These are phyloP conservation scores for Acanthochlamys bracteata DNA, from an alignment of 106 monocot species.

Conservation along the genomic window DNA sequence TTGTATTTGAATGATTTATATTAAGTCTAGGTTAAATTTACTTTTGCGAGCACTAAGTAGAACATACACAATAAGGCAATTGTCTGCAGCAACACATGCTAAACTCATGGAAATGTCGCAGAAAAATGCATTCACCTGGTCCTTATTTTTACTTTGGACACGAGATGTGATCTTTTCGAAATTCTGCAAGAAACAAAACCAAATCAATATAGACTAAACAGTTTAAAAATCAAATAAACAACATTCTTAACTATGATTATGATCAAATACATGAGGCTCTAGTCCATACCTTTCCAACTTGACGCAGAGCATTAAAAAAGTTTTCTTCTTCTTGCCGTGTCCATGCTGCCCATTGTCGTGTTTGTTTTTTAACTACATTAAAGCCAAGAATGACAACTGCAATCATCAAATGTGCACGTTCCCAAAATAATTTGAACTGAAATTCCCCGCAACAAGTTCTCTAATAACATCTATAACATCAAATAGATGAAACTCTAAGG, in stretches of 20 bases:
- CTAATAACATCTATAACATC: no score
- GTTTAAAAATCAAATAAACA: slow-evolving; percentile 1
- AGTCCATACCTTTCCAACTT: slow-evolving; percentile 80
- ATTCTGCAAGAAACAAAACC: slow-evolving; percentile 45
- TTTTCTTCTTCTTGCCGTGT: slow-evolving; percentile 97
- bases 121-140: slow-evolving; percentile 46
- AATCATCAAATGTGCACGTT: not conserved
- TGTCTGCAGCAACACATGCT: no score
- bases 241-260: not conserved
- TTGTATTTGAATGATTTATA: no score
- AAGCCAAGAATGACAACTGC: not conserved
- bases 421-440: no score
- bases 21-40: no score
- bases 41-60: no score
- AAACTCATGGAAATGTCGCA: not conserved
- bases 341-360: slow-evolving; percentile 98
- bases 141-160: slow-evolving; percentile 91
- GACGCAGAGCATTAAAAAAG: slow-evolving; percentile 93
- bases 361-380: slow-evolving; percentile 45
- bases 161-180: slow-evolving; percentile 97
- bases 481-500: no score
- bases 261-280: not conserved
- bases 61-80: no score
- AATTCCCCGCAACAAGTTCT: no score
- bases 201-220: slow-evolving; percentile 7